phyloP scores from a whole-genome alignment of 2,329 filamentous ascomycete species.

The Fonsecaea erecta region DNA sequence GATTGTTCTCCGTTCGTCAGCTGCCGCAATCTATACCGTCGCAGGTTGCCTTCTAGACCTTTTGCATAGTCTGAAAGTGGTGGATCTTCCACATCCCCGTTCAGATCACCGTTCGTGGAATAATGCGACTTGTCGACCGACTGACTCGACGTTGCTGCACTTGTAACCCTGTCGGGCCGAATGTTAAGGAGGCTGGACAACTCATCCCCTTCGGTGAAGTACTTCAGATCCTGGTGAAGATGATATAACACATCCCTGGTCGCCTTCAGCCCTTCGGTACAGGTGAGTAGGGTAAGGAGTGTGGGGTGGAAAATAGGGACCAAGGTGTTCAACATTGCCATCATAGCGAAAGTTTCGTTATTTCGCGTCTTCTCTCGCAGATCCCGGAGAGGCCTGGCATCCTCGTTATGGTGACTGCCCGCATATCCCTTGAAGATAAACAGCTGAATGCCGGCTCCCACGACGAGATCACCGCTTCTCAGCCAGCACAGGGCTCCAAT shows the following conservation, averaged over 20 bases:
- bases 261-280: slow-evolving; percentile 70
- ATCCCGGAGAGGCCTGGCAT: slow-evolving; percentile 21
- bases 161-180: slow-evolving; percentile 51
- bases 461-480: slow-evolving; percentile 78
- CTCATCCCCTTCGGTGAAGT: slow-evolving; percentile 77
- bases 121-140: slow-evolving; percentile 13
- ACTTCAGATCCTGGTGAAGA: slow-evolving; percentile 78
- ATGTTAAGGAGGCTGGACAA: slow-evolving; percentile 78
- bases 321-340: slow-evolving; percentile 74
- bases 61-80: slow-evolving; percentile 70
- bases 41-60: slow-evolving; percentile 76
- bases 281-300: slow-evolving; percentile 82
- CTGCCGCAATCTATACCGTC: slow-evolving; percentile 73
- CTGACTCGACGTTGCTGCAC: slow-evolving; percentile 42
- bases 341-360: slow-evolving; percentile 27
- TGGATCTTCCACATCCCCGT: slow-evolving; percentile 63
- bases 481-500: slow-evolving; percentile 95
- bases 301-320: slow-evolving; percentile 91
- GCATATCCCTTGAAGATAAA: slow-evolving; percentile 70
- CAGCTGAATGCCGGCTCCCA: slow-evolving; percentile 89
- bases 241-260: slow-evolving; percentile 75
- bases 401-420: slow-evolving; percentile 29
- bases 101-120: slow-evolving; percentile 24
- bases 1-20: slow-evolving; percentile 62
- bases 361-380: slow-evolving; percentile 12